Conservation (phyloP, 768 basidiomycete genomes). For the Trametes punicea region DNA sequence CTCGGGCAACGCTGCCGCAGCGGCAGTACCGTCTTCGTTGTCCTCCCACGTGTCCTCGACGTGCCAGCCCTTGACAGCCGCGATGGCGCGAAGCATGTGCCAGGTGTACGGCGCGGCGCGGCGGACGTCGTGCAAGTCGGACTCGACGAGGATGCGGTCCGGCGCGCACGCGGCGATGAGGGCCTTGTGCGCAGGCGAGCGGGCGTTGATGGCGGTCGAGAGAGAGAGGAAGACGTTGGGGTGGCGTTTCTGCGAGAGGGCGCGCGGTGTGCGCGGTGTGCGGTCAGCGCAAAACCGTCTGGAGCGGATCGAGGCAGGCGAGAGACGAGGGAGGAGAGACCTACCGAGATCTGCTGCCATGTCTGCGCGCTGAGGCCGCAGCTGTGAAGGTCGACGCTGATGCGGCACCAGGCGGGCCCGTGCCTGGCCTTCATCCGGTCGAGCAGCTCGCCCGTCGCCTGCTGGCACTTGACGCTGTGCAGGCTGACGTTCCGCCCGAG, state of each 20-base stretch:
- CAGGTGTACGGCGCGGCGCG: constrained; percentile 60
- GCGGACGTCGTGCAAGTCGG: constrained; percentile 73
- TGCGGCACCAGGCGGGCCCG: constrained; percentile 51
- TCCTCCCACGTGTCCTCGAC: constrained; percentile 59
- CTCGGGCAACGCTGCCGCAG: constrained; percentile 29
- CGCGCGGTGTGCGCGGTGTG: too few species aligned
- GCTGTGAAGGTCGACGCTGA: constrained; percentile 88
- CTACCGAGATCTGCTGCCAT: constrained; percentile 73
- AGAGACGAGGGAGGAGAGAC: constrained; percentile 22
- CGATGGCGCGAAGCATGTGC: constrained; percentile 72
- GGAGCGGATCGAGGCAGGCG: too few species aligned
- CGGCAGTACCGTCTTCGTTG: constrained; percentile 11
- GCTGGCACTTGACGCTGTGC: constrained; percentile 80
- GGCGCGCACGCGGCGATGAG: constrained; percentile 65
- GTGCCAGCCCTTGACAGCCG: constrained; percentile 73
- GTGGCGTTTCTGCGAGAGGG: constrained; percentile 52
- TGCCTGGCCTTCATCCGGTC: constrained; percentile 55
- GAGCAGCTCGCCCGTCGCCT: constrained; percentile 66
- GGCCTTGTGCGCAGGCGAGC: constrained; percentile 57
- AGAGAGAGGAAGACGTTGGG: constrained; percentile 83
- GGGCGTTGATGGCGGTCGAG: constrained; percentile 80
- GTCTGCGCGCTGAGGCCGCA: constrained; percentile 80
- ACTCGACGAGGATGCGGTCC: constrained; percentile 78
- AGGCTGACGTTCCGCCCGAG: constrained; percentile 75
- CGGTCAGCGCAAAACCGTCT: too few species aligned